A percentile compares a stretch with the other conserved stretches of the same genome.
Evolutionary conservation across 106 monocot genomes (phyloP).

Genomic region (Dactylorhiza incarnata): DNA sequence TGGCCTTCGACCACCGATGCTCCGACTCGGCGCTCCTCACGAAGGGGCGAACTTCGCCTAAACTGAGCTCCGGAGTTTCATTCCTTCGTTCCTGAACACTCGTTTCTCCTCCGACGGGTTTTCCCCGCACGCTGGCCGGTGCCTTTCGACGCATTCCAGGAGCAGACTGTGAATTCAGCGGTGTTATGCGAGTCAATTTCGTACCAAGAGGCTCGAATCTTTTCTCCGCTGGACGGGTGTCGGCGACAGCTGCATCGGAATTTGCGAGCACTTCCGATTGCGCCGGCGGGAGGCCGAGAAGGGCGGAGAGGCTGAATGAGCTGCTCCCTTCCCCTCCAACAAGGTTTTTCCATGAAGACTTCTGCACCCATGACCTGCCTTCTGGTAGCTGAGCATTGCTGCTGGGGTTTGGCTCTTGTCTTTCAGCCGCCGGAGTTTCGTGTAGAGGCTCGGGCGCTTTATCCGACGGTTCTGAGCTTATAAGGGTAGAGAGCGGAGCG

Average conservation of each 20-base stretch:
- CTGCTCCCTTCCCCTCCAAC: constrained; percentile 31
- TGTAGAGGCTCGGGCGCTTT: constrained; percentile 1
- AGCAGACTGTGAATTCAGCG: not conserved
- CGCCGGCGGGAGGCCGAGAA: constrained; percentile 17
- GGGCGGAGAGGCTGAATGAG: constrained; percentile 47
- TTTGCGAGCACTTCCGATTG: not conserved
- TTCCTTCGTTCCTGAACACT: constrained; percentile 14
- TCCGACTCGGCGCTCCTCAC: constrained; percentile 75
- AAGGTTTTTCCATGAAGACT: constrained; percentile 86
- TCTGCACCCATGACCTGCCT: constrained; percentile 64
- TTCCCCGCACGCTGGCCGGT: not conserved
- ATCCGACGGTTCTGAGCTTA: not conserved
- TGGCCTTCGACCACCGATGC: constrained; percentile 69
- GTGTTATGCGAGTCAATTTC: constrained; percentile 5
- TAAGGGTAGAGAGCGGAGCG: not conserved
- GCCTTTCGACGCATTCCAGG: not conserved
- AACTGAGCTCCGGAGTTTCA: constrained; percentile 11
- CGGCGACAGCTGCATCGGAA: not conserved
- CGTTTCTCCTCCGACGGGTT: constrained; percentile 2
- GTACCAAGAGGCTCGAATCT: not conserved
- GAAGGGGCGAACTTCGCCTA: constrained; percentile 59
- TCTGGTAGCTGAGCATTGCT: constrained; percentile 5
- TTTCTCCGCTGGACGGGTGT: constrained; percentile 2
- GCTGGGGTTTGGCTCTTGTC: not conserved
- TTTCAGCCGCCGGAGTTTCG: not conserved